Evolutionary conservation across 139 green algal species (phyloP).

Genomic region (Chlorella sp.): DNA sequence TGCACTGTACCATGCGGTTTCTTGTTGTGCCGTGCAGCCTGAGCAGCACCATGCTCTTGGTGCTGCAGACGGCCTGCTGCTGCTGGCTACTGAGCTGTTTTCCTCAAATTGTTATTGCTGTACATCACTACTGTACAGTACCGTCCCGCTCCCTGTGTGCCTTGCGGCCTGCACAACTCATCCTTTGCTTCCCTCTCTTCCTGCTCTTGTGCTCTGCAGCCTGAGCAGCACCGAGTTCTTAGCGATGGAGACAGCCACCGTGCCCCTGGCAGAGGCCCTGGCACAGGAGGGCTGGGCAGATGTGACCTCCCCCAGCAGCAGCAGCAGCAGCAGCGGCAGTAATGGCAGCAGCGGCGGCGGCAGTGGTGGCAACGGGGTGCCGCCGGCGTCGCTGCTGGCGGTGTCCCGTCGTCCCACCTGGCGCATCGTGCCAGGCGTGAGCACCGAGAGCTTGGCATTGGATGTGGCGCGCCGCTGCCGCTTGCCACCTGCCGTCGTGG

Average conservation of each 20-base stretch:
- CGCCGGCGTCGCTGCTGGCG: not conserved
- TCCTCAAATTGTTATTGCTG: not conserved
- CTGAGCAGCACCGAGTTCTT: not conserved
- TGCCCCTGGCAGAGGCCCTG: not conserved
- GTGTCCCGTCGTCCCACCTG: constrained; percentile 54
- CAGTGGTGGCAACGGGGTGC: not conserved
- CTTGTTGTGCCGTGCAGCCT: too few species aligned
- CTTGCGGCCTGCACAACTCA: too few species aligned
- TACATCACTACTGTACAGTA: too few species aligned
- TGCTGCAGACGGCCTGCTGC: not conserved
- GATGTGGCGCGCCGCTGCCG: constrained; percentile 57
- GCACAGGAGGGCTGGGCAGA: not conserved
- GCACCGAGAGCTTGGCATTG: constrained; percentile 67
- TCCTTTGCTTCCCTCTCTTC: too few species aligned
- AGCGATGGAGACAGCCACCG: constrained; percentile 37
- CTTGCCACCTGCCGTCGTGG: constrained; percentile 44
- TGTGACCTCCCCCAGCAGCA: not conserved
- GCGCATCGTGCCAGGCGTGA: constrained; percentile 58
- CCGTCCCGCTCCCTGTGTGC: too few species aligned
- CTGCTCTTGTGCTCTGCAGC: not conserved
- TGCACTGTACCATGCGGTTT: too few species aligned
- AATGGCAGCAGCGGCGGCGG: not conserved
- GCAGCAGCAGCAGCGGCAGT: not conserved
- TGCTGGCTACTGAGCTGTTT: not conserved
- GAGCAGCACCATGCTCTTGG: too few species aligned